Evolutionary conservation across 2,329 filamentous ascomycete species (phyloP).

Genomic region (Elsinoe perseae): DNA sequence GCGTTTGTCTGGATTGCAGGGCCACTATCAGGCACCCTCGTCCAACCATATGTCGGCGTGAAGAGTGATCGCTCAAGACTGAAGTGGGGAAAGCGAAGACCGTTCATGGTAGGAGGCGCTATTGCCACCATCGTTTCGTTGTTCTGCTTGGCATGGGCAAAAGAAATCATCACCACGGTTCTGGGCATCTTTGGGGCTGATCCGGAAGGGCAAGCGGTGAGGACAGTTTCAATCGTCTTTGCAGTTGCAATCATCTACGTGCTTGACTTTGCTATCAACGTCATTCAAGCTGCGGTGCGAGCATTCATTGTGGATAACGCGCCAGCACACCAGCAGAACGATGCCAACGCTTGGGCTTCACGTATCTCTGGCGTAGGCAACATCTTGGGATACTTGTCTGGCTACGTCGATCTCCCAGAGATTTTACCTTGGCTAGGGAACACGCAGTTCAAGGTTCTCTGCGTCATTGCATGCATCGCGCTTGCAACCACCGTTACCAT

Average conservation of each 20-base stretch:
- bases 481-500: slow-evolving; percentile 62
- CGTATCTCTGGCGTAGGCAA: slow-evolving; percentile 81
- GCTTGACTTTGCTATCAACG: slow-evolving; percentile 91
- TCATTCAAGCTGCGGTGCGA: slow-evolving; percentile 82
- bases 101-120: slow-evolving; percentile 46
- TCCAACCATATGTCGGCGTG: slow-evolving; percentile 48
- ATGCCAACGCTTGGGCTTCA: slow-evolving; percentile 90
- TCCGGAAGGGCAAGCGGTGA: slow-evolving; percentile 56
- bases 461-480: slow-evolving; percentile 70
- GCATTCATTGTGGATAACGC: slow-evolving; percentile 92
- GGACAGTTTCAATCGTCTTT: slow-evolving; percentile 60
- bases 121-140: slow-evolving; percentile 43
- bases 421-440: slow-evolving; percentile 72
- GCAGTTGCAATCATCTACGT: slow-evolving; percentile 84
- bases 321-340: slow-evolving; percentile 85
- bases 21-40: slow-evolving; percentile 45
- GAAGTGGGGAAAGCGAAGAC: slow-evolving; percentile 43
- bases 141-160: slow-evolving; percentile 44
- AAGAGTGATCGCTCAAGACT: slow-evolving; percentile 45
- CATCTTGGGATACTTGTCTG: slow-evolving; percentile 81
- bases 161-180: slow-evolving; percentile 53
- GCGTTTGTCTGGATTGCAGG: slow-evolving; percentile 50
- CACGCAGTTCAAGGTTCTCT: slow-evolving; percentile 89
- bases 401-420: slow-evolving; percentile 70
- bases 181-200: slow-evolving; percentile 62